Conservation (phyloP, 306 rosid genomes). For the Gleditsia sinensis region DNA sequence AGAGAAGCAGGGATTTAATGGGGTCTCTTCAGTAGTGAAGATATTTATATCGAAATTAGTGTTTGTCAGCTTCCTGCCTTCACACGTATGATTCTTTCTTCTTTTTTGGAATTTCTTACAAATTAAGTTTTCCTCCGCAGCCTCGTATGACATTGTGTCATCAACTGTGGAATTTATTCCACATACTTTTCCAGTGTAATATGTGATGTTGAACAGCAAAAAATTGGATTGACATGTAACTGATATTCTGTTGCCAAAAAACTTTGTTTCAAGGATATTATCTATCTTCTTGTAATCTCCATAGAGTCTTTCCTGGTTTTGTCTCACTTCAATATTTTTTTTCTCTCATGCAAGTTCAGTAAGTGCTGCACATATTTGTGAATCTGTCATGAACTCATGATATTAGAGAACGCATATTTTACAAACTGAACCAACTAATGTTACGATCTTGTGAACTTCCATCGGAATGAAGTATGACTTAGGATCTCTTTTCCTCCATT, state of each 20-base stretch:
- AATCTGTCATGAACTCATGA: constrained; percentile 3
- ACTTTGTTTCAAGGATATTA: not conserved
- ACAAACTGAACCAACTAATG: constrained; percentile 5
- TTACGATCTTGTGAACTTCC: not conserved
- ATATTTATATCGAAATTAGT: not conserved
- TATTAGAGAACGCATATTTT: not conserved
- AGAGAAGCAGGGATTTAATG: not conserved
- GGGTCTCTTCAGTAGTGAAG: not conserved
- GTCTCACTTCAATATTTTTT: not conserved
- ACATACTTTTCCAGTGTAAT: not conserved
- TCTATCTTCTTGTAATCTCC: not conserved
- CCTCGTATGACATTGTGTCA: not conserved
- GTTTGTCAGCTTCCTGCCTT: not conserved
- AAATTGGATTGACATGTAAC: constrained; percentile 3
- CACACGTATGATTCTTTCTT: not conserved
- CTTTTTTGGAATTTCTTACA: constrained; percentile 17
- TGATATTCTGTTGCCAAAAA: not conserved
- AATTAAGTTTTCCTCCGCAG: not conserved
- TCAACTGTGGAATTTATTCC: not conserved
- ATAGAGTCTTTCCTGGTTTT: not conserved
- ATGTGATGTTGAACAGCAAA: not conserved
- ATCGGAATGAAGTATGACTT: not conserved
- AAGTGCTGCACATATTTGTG: not conserved
- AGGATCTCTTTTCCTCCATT: not conserved
- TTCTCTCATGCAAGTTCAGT: not conserved